Conservation (phyloP, 2,329 filamentous ascomycete genomes). For the Fusarium graminum region DNA sequence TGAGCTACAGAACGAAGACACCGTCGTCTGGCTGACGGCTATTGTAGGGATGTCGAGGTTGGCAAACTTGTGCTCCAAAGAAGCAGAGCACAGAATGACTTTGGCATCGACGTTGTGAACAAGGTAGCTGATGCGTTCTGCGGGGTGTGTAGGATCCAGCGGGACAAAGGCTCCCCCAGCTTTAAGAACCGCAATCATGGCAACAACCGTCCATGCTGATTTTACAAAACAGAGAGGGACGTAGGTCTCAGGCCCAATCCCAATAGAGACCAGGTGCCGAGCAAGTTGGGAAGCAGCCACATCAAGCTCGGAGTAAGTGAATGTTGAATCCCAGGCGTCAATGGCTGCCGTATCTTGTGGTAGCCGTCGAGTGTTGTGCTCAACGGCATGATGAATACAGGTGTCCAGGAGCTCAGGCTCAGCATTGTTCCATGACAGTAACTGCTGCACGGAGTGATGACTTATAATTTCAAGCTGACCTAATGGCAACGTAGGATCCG, state of each 20-base stretch:
- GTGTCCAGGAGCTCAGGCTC: conserved; percentile 25
- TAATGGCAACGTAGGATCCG: neutral
- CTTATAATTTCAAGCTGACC: conserved; percentile 41
- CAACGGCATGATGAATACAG: conserved; percentile 59
- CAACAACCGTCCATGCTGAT: conserved; percentile 53
- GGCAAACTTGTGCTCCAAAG: conserved; percentile 4
- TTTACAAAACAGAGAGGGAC: conserved; percentile 56
- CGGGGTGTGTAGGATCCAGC: conserved; percentile 56
- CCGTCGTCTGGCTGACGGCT: neutral
- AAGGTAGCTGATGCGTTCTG: conserved; percentile 36
- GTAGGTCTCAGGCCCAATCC: conserved; percentile 45
- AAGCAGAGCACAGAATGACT: conserved; percentile 25
- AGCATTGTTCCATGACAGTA: conserved; percentile 47
- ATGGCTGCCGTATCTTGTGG: conserved; percentile 54
- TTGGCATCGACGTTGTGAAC: conserved; percentile 26
- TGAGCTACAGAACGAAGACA: neutral
- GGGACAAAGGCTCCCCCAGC: conserved; percentile 52
- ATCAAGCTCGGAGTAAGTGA: conserved; percentile 54
- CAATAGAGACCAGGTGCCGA: conserved; percentile 53
- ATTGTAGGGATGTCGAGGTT: neutral
- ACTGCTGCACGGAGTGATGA: conserved; percentile 21
- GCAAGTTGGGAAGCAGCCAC: conserved; percentile 46
- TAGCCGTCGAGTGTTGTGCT: conserved; percentile 50
- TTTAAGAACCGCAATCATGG: conserved; percentile 54
- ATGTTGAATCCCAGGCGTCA: conserved; percentile 60